A percentile compares a stretch with the other conserved stretches of the same genome.
phyloP scores from a whole-genome alignment of 352 stramenopile genomes.

The Thraustochytrium striatum region DNA sequence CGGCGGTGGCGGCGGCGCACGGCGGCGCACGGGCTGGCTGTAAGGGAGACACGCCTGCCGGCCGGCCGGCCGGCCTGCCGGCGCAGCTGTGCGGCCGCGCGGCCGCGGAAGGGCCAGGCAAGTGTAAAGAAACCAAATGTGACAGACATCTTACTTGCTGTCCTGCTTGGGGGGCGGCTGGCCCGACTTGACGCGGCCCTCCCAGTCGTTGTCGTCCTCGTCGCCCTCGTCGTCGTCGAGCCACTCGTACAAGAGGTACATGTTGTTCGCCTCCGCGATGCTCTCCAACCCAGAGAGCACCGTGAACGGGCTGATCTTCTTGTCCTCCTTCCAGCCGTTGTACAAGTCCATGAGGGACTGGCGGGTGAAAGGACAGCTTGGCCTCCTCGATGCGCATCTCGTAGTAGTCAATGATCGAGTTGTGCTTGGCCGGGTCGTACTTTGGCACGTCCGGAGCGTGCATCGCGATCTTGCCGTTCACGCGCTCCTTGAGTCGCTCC shows the following conservation, averaged over 20 bases:
- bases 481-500: neutral
- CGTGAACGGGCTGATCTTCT: constrained; percentile 2
- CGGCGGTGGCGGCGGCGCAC: no score
- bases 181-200: no score
- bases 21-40: no score
- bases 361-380: constrained; percentile 37
- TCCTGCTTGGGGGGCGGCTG: no score
- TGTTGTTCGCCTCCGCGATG: constrained; percentile 46
- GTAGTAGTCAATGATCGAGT: constrained; percentile 47
- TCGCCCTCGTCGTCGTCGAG: constrained; percentile 37
- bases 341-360: constrained; percentile 37
- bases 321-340: constrained; percentile 35
- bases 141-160: no score
- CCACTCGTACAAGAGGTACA: constrained; percentile 44
- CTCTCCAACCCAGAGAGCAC: constrained; percentile 40
- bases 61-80: no score
- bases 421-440: constrained; percentile 38
- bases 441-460: constrained; percentile 14
- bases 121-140: no score
- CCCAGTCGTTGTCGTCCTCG: no score
- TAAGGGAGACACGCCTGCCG: no score
- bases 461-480: constrained; percentile 9
- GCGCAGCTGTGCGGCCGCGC: no score
- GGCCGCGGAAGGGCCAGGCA: no score
- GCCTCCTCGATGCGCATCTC: constrained; percentile 42